Percentiles rank a stretch among this genome's conserved stretches.
Evolutionary conservation across 148 eudicot genomes (phyloP).

Genomic region (Diospyros kaki): DNA sequence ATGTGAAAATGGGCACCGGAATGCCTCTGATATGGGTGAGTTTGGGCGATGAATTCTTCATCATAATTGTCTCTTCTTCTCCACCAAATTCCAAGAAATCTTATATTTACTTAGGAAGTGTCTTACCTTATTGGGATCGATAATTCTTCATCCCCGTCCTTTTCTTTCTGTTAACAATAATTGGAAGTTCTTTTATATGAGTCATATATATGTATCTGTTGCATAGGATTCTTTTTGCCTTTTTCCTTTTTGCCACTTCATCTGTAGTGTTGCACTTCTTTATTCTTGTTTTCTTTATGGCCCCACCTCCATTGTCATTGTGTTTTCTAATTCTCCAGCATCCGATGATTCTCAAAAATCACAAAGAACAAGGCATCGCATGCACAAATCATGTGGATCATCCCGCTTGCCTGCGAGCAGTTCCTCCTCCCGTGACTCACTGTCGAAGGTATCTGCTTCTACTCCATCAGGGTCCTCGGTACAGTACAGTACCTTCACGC

Average conservation of each 20-base stretch:
- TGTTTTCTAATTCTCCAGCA: slow-evolving; percentile 35
- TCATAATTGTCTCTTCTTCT: neutral
- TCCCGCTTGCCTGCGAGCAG: slow-evolving; percentile 42
- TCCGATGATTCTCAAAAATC: slow-evolving; percentile 66
- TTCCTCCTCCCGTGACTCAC: slow-evolving; percentile 57
- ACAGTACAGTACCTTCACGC: slow-evolving; percentile 27
- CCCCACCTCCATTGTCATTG: slow-evolving; percentile 29
- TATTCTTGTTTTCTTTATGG: slow-evolving; percentile 23
- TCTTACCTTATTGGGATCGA: too few species aligned
- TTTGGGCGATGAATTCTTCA: slow-evolving; percentile 4
- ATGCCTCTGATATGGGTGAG: slow-evolving; percentile 43
- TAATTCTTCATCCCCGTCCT: neutral
- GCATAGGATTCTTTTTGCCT: slow-evolving; percentile 32
- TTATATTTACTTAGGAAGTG: neutral
- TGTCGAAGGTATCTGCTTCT: slow-evolving; percentile 41
- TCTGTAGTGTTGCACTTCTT: slow-evolving; percentile 15
- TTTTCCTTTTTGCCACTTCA: slow-evolving; percentile 3
- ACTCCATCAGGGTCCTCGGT: slow-evolving; percentile 29
- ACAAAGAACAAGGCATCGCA: slow-evolving; percentile 59
- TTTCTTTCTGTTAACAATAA: neutral
- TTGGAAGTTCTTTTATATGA: neutral
- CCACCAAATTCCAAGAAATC: neutral
- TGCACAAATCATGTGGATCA: slow-evolving; percentile 41
- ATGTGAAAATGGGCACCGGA: slow-evolving; percentile 53
- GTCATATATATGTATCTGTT: slow-evolving; percentile 21